These are phyloP conservation scores for Pseudovirgaria hyperparasitica DNA, from an alignment of 2,329 filamentous ascomycete genomes.

Conservation along the genomic window DNA sequence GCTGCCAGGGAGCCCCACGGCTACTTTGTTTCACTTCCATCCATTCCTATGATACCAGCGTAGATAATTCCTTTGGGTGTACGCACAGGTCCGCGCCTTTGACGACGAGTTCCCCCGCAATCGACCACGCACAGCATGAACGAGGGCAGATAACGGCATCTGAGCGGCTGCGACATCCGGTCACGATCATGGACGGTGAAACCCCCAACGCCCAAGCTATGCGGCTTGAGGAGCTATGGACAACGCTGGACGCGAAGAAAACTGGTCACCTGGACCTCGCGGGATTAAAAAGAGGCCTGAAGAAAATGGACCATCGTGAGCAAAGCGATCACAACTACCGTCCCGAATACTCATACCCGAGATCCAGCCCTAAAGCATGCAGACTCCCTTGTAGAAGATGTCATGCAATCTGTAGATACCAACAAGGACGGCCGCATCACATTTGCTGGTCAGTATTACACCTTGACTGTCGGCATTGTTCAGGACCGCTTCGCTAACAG, in stretches of 20 bases:
- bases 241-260: conserved; percentile 60
- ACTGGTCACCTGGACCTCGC: conserved; percentile 74
- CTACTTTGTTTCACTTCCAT: background rate
- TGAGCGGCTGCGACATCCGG: conserved; percentile 1
- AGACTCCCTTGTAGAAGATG: conserved; percentile 66
- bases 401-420: conserved; percentile 72
- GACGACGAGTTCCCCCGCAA: conserved; percentile 5
- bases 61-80: no score
- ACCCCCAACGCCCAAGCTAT: conserved; percentile 67
- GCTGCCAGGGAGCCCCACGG: conserved; percentile 1
- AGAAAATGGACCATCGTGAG: conserved; percentile 84
- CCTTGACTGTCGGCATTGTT: conserved; percentile 18
- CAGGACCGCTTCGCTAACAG: conserved; percentile 6
- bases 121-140: conserved; percentile 19
- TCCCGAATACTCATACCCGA: conserved; percentile 11
- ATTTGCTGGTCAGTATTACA: conserved; percentile 54
- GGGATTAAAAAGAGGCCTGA: conserved; percentile 72
- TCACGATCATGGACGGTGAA: conserved; percentile 54
- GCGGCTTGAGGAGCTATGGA: conserved; percentile 75
- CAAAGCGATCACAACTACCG: conserved; percentile 6
- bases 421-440: conserved; percentile 83
- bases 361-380: conserved; percentile 72
- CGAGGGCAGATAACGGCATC: conserved; percentile 21
- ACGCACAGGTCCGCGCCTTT: no score
- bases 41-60: no score